Percentiles rank a stretch among this genome's conserved stretches.
phyloP scores from a whole-genome alignment of 805 yeast genomes.

The Wickerhamiella occidentalis region DNA sequence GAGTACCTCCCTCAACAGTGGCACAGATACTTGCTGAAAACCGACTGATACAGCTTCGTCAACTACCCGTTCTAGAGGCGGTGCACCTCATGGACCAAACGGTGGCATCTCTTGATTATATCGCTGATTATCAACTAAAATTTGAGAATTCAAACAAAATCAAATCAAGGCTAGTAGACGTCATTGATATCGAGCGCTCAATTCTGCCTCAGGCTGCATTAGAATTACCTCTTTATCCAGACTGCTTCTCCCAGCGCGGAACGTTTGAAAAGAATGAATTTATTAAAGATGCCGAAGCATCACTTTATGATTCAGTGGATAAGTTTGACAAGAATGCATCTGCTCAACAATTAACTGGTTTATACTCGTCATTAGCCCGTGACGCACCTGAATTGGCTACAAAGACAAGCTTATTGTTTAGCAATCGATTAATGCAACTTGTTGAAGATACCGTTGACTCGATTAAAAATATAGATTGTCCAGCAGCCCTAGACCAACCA shows the following conservation, averaged over 20 bases:
- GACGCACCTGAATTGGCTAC: background rate
- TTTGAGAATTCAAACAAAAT: background rate
- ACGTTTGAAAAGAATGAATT: background rate
- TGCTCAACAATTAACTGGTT: background rate
- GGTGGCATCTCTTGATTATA: slow-evolving; percentile 1
- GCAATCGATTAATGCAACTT: background rate
- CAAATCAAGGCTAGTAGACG: background rate
- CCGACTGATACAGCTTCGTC: background rate
- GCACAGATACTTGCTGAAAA: background rate
- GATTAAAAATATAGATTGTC: background rate
- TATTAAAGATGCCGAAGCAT: background rate
- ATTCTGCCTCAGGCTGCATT: background rate
- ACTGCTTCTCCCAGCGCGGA: background rate
- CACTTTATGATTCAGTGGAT: background rate
- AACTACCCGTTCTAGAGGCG: background rate
- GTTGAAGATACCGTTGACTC: background rate
- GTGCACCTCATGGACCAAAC: slow-evolving; percentile 4
- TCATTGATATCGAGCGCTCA: background rate
- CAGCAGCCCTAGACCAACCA: background rate
- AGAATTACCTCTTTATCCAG: slow-evolving; percentile 1
- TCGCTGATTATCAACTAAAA: slow-evolving; percentile 6
- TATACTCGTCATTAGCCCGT: background rate
- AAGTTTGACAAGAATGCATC: background rate
- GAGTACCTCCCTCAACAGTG: background rate
- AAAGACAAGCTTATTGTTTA: background rate